A percentile compares a stretch with the other conserved stretches of the same genome.
Conservation (phyloP, 192 early-diverging fungal genomes). For the Borealophlyctis nickersoniae region DNA sequence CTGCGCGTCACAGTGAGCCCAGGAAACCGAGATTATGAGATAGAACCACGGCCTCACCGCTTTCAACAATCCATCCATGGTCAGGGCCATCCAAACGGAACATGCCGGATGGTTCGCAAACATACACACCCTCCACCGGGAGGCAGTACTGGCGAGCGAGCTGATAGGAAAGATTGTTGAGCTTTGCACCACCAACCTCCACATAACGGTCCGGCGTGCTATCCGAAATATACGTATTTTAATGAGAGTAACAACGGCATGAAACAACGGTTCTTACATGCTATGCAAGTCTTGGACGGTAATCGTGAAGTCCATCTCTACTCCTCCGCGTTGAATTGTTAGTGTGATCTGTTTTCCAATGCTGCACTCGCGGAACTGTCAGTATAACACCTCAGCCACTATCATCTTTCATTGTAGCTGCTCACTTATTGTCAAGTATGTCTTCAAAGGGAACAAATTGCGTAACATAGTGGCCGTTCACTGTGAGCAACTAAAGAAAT, state of each 20-base stretch:
- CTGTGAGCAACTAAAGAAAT: no score
- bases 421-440: constrained; percentile 59
- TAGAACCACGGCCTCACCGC: no score
- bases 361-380: no score
- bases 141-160: constrained; percentile 49
- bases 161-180: constrained; percentile 55
- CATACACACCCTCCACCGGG: constrained; percentile 72
- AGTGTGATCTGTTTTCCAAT: constrained; percentile 57
- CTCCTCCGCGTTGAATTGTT: constrained; percentile 71
- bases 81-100: constrained; percentile 67
- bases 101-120: constrained; percentile 63
- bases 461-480: constrained; percentile 72
- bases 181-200: constrained; percentile 77
- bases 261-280: constrained; percentile 39
- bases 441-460: constrained; percentile 76
- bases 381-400: no score
- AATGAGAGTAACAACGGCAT: neutral
- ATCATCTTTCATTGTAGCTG: no score
- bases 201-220: constrained; percentile 80
- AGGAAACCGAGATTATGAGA: no score
- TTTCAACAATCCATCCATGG: constrained; percentile 73
- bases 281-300: constrained; percentile 69
- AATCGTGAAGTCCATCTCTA: constrained; percentile 55
- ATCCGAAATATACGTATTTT: neutral
- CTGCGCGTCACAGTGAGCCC: no score